These are phyloP conservation scores for Penicillium crystallinum DNA, from an alignment of 495 filamentous ascomycete genomes.

Conservation along the genomic window DNA sequence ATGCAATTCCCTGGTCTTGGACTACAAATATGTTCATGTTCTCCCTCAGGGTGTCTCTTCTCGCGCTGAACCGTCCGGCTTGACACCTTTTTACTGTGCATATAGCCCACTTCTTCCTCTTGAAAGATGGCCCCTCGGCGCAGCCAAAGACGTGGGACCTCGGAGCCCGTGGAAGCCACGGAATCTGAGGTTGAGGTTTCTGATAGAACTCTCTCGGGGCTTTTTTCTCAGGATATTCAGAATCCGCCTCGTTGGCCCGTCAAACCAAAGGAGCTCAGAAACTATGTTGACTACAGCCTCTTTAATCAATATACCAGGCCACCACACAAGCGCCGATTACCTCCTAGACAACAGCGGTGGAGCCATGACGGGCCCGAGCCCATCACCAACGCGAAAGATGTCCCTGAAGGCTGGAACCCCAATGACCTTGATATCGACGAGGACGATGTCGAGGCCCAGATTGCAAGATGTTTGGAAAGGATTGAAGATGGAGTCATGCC, in stretches of 20 bases:
- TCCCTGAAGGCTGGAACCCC: not conserved
- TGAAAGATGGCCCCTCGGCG: not conserved
- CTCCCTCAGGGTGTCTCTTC: not conserved
- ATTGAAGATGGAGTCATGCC: constrained; percentile 6
- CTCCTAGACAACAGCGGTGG: not conserved
- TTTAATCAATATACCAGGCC: not conserved
- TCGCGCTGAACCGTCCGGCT: not conserved
- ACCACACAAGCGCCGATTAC: not conserved
- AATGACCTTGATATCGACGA: constrained; percentile 1
- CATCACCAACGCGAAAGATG: not conserved
- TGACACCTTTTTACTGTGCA: not conserved
- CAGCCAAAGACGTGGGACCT: not conserved
- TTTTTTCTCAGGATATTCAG: not conserved
- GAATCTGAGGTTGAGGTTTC: not conserved
- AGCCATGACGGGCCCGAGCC: not conserved
- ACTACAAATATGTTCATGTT: not conserved
- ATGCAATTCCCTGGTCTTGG: not conserved
- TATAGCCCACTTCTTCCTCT: not conserved
- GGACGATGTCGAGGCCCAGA: constrained; percentile 5
- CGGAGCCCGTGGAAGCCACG: not conserved
- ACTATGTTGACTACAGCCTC: not conserved
- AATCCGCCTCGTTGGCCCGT: too few species aligned
- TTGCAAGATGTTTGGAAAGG: constrained; percentile 1
- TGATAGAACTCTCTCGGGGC: too few species aligned
- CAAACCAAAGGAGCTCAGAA: not conserved